Conservation (phyloP, 345 rosid species). For the Mangifera indica region DNA sequence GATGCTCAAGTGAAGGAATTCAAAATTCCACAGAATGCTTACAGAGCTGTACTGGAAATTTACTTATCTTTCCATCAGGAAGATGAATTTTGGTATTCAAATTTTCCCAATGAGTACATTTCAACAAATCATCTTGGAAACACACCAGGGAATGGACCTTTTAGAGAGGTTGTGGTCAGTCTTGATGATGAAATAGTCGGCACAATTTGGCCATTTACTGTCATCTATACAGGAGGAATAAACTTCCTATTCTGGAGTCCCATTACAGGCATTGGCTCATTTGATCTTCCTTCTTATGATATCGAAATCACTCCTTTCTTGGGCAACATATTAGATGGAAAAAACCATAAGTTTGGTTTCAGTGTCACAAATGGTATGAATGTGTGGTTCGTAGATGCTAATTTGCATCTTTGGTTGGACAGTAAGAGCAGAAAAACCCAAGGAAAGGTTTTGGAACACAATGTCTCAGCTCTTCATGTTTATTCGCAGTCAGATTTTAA, state of each 20-base stretch:
- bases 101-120: constrained; percentile 67
- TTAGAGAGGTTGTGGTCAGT: constrained; percentile 77
- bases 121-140: constrained; percentile 52
- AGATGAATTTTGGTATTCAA: constrained; percentile 87
- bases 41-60: constrained; percentile 86
- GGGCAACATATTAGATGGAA: constrained; percentile 67
- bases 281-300: constrained; percentile 79
- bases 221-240: constrained; percentile 79
- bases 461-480: constrained; percentile 34
- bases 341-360: constrained; percentile 56
- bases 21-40: constrained; percentile 63
- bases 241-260: constrained; percentile 90
- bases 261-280: constrained; percentile 72
- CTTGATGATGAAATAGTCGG: constrained; percentile 71
- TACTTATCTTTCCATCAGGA: constrained; percentile 88
- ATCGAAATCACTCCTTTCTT: constrained; percentile 73
- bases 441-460: constrained; percentile 56
- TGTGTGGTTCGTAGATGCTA: constrained; percentile 82
- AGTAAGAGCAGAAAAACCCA: constrained; percentile 38
- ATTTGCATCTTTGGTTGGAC: constrained; percentile 90
- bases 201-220: constrained; percentile 87
- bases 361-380: constrained; percentile 75
- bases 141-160: constrained; percentile 75
- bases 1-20: constrained; percentile 50
- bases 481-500: constrained; percentile 40